Evolutionary conservation across 2,329 filamentous ascomycete species (phyloP).

Genomic region (Lasiodiplodia gonubiensis): DNA sequence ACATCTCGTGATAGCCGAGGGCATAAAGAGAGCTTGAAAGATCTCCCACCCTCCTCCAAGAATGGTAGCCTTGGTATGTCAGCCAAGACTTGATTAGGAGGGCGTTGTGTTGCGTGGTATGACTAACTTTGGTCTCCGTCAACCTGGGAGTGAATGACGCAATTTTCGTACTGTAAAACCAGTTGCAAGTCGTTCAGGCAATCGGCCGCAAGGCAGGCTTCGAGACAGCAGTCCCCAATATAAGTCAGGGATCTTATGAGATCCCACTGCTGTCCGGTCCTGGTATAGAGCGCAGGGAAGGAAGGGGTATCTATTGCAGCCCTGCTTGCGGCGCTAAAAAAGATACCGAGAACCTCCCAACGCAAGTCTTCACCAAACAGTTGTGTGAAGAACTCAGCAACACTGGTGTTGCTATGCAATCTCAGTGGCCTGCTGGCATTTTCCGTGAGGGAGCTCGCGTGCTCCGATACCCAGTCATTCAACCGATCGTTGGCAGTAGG

Average conservation of each 20-base stretch:
- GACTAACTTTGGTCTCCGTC: conserved; percentile 35
- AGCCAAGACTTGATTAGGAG: background rate
- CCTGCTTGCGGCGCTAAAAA: conserved; percentile 47
- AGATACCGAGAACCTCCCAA: conserved; percentile 50
- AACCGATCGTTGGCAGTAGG: background rate
- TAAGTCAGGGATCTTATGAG: conserved; percentile 36
- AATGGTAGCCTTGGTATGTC: conserved; percentile 49
- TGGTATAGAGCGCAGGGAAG: conserved; percentile 37
- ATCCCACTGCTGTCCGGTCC: conserved; percentile 36
- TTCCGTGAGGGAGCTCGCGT: background rate
- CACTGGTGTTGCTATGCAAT: background rate
- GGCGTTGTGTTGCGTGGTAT: conserved; percentile 30
- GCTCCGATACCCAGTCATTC: background rate
- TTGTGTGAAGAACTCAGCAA: conserved; percentile 29
- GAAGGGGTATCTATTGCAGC: conserved; percentile 31
- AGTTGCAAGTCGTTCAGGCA: conserved; percentile 54
- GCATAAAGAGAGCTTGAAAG: conserved; percentile 55
- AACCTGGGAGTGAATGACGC: conserved; percentile 28
- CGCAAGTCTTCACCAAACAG: conserved; percentile 38
- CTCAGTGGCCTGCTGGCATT: conserved; percentile 28
- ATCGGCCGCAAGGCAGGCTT: conserved; percentile 41
- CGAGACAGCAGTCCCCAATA: conserved; percentile 44
- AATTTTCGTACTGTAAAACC: conserved; percentile 38
- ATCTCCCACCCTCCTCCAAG: conserved; percentile 56
- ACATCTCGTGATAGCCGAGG: conserved; percentile 54